Base-by-base conservation (phyloP, 352 stramenopile genomes). In the Pythium phragmiticola region DNA sequence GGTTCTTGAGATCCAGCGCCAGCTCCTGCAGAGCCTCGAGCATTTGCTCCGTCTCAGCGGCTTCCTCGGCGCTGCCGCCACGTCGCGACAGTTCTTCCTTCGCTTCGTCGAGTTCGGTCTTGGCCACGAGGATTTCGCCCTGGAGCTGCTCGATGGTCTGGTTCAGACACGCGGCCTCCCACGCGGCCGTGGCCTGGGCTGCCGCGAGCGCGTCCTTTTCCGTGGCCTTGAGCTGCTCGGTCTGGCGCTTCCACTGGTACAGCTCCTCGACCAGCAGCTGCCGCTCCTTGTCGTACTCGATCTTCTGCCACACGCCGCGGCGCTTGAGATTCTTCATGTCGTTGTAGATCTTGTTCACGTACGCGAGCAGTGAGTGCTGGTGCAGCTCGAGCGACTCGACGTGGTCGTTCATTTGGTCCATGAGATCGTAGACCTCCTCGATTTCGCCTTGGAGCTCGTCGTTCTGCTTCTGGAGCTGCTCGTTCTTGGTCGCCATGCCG, bases 231-330 rank as follows among this genome's bases (percentile, higher is more conserved):
- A 66, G 51, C 37, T 70, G 51, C 30, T 70, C 57, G 2, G 64
- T 52, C 7, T 46, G 33, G 13, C 51, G 57, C 47, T 70, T 70
- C 64, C 64, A 70, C 42, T 54, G 47, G 36, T 70, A 60, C n/a
- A 70, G 51, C 37, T 70, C 64, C 39, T 70, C 64, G 7, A 70
- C 64, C 8, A 70, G 37, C 26, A 63, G 57, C 57, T 70, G 64
- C 6, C 64, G 64, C 45, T 70, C 64, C 52, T 70, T 70, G 37
- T 70, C 64, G n/a, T 54, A 66, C 57, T 70, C 64, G 21, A 70
- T 70, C 45, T 70, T 70, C 46, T 70, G 57, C 64, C 64, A 66
- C 50, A 70, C 64, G 28, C 52, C 43, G n/a, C 64, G 64, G 7
- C 64, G 57, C 47, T 70, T 70, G 52, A 70, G 57, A 16, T 49